Percentiles rank a stretch among this genome's conserved stretches.
These are phyloP conservation scores for Ceratobasidium sp. DNA, from an alignment of 1,284 basidiomycete genomes.

Conservation along the genomic window DNA sequence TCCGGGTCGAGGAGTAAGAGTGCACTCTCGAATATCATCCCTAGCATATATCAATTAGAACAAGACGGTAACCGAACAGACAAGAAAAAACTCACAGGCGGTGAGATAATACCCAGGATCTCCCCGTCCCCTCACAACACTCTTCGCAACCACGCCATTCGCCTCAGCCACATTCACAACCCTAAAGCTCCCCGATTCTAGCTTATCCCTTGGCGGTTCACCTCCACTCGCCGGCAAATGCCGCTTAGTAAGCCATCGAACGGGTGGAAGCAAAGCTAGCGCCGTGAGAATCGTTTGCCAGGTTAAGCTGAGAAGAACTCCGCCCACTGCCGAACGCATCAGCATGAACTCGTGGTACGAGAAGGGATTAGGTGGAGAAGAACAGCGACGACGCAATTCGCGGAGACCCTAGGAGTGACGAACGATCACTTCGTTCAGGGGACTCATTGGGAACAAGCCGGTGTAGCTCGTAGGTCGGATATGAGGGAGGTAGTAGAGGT, in stretches of 20 bases:
- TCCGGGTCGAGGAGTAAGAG: conserved; percentile 70
- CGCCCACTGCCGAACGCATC: conserved; percentile 61
- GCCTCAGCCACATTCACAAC: conserved; percentile 68
- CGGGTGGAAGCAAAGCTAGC: conserved; percentile 33
- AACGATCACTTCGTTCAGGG: conserved; percentile 75
- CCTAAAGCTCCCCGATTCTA: conserved; percentile 69
- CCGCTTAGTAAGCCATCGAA: conserved; percentile 66
- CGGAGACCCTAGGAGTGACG: conserved; percentile 81
- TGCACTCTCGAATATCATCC: conserved; percentile 80
- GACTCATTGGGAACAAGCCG: conserved; percentile 72
- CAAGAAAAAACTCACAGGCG: conserved; percentile 61
- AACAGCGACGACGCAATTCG: conserved; percentile 52
- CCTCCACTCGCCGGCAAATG: conserved; percentile 69
- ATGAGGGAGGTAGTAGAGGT: conserved; percentile 66
- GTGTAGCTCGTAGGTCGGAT: conserved; percentile 66
- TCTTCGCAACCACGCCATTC: conserved; percentile 70
- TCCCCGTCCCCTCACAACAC: conserved; percentile 72
- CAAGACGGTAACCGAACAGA: not conserved
- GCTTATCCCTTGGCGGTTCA: conserved; percentile 72
- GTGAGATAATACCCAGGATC: conserved; percentile 85
- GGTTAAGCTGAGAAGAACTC: conserved; percentile 61
- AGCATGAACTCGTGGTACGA: conserved; percentile 79
- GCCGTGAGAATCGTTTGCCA: conserved; percentile 58
- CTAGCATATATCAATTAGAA: conserved; percentile 57
- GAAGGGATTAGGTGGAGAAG: conserved; percentile 59